These are phyloP conservation scores for Fusarium subglutinans DNA, from an alignment of 2,329 filamentous ascomycete genomes.

Conservation along the genomic window DNA sequence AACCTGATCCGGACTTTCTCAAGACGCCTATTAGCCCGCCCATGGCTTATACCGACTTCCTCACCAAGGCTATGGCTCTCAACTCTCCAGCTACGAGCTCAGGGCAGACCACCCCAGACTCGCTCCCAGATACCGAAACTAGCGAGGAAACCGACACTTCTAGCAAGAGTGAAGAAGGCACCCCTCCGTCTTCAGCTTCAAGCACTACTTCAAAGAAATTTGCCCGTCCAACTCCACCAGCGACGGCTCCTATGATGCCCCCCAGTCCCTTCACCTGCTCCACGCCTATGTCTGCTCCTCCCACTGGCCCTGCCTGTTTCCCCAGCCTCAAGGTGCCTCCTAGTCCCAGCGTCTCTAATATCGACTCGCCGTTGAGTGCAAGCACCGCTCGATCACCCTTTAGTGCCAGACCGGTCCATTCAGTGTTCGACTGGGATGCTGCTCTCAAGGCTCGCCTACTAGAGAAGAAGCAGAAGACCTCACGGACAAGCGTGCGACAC, in stretches of 20 bases:
- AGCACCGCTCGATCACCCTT: conserved; percentile 75
- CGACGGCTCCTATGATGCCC: conserved; percentile 53
- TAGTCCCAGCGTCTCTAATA: conserved; percentile 73
- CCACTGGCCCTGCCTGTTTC: conserved; percentile 68
- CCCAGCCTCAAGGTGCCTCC: conserved; percentile 79
- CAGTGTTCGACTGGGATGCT: conserved; percentile 82
- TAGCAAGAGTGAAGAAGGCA: conserved; percentile 64
- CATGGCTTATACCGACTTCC: conserved; percentile 89
- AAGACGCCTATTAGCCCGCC: conserved; percentile 95
- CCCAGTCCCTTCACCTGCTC: conserved; percentile 62
- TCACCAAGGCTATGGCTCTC: conserved; percentile 79
- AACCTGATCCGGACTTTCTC: conserved; percentile 63
- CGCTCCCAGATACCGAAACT: conserved; percentile 64
- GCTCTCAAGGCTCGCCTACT: conserved; percentile 73
- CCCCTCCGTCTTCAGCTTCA: conserved; percentile 58
- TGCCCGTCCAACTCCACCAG: conserved; percentile 41
- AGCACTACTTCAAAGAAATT: conserved; percentile 44
- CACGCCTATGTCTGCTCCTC: conserved; percentile 67
- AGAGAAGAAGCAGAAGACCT: conserved; percentile 66
- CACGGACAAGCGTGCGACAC: conserved; percentile 71
- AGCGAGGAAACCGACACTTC: conserved; percentile 65
- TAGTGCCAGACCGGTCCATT: conserved; percentile 70
- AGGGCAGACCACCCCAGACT: conserved; percentile 59
- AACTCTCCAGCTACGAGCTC: conserved; percentile 72
- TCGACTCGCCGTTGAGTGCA: conserved; percentile 75